Percentiles rank a stretch among this genome's conserved stretches.
Evolutionary conservation across 495 filamentous ascomycete genomes (phyloP).

Genomic region (Thozetella sp.): DNA sequence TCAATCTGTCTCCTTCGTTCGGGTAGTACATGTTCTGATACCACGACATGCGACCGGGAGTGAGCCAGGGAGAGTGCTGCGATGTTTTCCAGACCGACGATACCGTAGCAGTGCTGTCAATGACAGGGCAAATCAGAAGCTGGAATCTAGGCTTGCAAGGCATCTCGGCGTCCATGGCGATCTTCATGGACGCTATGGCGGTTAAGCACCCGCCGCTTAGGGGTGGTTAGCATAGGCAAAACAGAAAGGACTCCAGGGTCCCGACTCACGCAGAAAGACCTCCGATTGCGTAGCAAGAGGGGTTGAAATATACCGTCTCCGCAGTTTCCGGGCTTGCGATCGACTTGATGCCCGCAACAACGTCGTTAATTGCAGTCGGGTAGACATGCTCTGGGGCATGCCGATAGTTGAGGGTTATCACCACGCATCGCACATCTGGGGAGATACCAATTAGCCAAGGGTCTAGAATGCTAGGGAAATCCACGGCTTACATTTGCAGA

Average conservation of each 20-base stretch:
- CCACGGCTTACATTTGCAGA: slow-evolving; percentile 8
- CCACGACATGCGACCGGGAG: slow-evolving; percentile 20
- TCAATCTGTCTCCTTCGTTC: background rate
- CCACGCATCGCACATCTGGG: slow-evolving; percentile 13
- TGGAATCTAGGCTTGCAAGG: slow-evolving; percentile 4
- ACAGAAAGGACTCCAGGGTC: background rate
- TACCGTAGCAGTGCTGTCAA: slow-evolving; percentile 22
- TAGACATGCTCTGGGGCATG: slow-evolving; percentile 22
- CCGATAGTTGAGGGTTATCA: slow-evolving; percentile 23
- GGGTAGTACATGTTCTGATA: slow-evolving; percentile 21
- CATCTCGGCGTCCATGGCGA: background rate
- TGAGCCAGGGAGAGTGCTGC: slow-evolving; percentile 17
- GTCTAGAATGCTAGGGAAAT: background rate
- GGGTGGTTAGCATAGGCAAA: background rate
- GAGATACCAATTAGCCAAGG: too few relatives aligned
- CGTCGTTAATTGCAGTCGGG: slow-evolving; percentile 19
- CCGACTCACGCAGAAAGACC: slow-evolving; percentile 2
- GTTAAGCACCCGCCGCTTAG: background rate
- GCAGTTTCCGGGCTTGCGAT: background rate
- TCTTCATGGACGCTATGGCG: background rate
- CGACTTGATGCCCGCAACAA: slow-evolving; percentile 11
- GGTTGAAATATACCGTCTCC: background rate
- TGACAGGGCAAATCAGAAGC: slow-evolving; percentile 18
- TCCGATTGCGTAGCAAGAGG: background rate
- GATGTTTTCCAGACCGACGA: slow-evolving; percentile 1